These are phyloP conservation scores for Guyanaporus albipodus DNA, from an alignment of 768 basidiomycete species.

Conservation along the genomic window DNA sequence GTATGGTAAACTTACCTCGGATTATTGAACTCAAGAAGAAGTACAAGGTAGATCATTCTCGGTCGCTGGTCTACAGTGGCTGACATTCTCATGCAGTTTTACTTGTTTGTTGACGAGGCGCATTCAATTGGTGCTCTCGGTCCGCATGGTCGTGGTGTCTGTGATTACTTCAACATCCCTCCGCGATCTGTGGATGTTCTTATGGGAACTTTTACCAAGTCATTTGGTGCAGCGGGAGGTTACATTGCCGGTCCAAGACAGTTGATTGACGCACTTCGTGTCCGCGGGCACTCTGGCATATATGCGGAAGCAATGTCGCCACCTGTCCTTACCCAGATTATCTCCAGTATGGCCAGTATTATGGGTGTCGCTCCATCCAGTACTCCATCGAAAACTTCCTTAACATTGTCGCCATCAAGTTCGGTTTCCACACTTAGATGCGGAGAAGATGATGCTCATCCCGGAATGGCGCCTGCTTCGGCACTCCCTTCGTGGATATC, in stretches of 20 bases:
- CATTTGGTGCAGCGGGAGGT: conserved; percentile 91
- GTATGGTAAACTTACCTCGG: conserved; percentile 76
- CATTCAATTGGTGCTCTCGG: conserved; percentile 97
- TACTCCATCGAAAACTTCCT: conserved; percentile 20
- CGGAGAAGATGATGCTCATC: conserved; percentile 48
- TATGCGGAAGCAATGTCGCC: conserved; percentile 93
- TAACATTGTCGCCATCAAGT: conserved; percentile 31
- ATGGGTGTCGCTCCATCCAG: conserved; percentile 70
- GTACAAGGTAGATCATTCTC: conserved; percentile 71
- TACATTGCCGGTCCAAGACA: conserved; percentile 85
- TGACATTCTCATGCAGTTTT: conserved; percentile 58
- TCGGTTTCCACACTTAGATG: conserved; percentile 24
- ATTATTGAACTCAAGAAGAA: conserved; percentile 85
- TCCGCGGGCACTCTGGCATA: conserved; percentile 73
- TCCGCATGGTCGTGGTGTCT: conserved; percentile 90
- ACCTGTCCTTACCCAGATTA: conserved; percentile 84
- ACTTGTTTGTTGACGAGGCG: conserved; percentile 94
- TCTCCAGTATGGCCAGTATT: conserved; percentile 93
- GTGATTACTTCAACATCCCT: conserved; percentile 87
- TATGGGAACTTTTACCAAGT: conserved; percentile 99
- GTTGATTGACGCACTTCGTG: conserved; percentile 76
- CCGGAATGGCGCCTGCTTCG: conserved; percentile 64
- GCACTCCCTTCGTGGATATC: conserved; percentile 75
- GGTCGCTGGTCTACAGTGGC: background rate
- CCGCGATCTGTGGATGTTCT: conserved; percentile 84